These are phyloP conservation scores for Penicillium sp. DNA, from an alignment of 2,329 filamentous ascomycete species.

Conservation along the genomic window DNA sequence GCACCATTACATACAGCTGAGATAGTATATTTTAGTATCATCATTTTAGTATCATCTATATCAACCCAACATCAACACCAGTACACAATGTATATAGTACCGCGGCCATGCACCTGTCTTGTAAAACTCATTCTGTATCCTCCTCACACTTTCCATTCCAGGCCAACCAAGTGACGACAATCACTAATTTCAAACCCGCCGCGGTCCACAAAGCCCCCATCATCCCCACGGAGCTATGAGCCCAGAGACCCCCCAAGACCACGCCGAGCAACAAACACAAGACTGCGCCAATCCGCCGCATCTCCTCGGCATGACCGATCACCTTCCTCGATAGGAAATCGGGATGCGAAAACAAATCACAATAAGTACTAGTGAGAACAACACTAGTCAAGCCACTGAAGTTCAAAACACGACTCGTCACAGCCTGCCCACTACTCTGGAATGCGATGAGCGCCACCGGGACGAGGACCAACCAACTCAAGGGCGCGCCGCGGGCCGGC, in stretches of 20 bases:
- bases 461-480: conserved; percentile 59
- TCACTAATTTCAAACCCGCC: conserved; percentile 55
- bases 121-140: background rate
- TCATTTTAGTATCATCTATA: background rate
- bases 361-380: conserved; percentile 78
- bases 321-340: conserved; percentile 46
- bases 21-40: background rate
- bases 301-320: conserved; percentile 52
- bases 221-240: conserved; percentile 53
- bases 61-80: background rate
- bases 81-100: background rate
- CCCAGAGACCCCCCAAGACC: conserved; percentile 55
- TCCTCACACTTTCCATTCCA: conserved; percentile 54
- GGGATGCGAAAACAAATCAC: conserved; percentile 71
- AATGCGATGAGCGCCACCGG: conserved; percentile 71
- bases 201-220: conserved; percentile 62
- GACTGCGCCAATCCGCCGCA: conserved; percentile 53
- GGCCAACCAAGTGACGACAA: conserved; percentile 59
- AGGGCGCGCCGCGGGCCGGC: conserved; percentile 44
- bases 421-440: conserved; percentile 74
- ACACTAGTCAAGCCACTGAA: conserved; percentile 73
- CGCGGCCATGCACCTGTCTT: too few relatives aligned
- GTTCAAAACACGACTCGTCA: conserved; percentile 68
- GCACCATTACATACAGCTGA: too few relatives aligned
- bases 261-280: conserved; percentile 55